These are phyloP conservation scores for Dictyostelium brefeldianum DNA, from an alignment of 78 protist species.

Conservation along the genomic window DNA sequence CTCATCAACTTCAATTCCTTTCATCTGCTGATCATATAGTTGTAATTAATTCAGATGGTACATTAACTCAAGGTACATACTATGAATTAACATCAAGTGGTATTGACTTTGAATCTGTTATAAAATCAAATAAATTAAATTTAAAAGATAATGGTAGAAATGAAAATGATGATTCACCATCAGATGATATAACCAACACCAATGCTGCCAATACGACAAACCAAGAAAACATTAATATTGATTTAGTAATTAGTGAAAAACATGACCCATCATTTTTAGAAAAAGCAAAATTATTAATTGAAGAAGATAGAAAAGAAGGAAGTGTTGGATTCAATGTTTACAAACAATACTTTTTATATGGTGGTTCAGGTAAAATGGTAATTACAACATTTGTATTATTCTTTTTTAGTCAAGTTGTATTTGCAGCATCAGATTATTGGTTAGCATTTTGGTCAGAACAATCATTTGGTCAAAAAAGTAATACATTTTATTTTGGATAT, in stretches of 20 bases:
- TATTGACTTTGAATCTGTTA: constrained; percentile 76
- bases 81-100: constrained; percentile 57
- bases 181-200: not conserved
- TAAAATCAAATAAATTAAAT: constrained; percentile 39
- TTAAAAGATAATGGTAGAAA: not conserved
- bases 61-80: constrained; percentile 77
- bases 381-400: not conserved
- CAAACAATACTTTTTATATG: constrained; percentile 18
- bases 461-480: not conserved
- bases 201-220: not conserved
- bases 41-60: constrained; percentile 42
- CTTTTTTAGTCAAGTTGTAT: constrained; percentile 15
- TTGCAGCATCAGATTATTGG: constrained; percentile 48
- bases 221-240: not conserved
- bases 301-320: constrained; percentile 43
- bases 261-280: not conserved
- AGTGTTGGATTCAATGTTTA: not conserved
- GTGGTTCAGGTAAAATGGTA: not conserved
- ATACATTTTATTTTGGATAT: constrained; percentile 21
- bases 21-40: constrained; percentile 87
- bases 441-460: constrained; percentile 38
- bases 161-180: not conserved
- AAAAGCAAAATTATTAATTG: constrained; percentile 34
- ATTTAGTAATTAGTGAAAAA: not conserved
- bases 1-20: constrained; percentile 88